phyloP scores from a whole-genome alignment of 441 rosid genomes.

The Croton laevigatus region DNA sequence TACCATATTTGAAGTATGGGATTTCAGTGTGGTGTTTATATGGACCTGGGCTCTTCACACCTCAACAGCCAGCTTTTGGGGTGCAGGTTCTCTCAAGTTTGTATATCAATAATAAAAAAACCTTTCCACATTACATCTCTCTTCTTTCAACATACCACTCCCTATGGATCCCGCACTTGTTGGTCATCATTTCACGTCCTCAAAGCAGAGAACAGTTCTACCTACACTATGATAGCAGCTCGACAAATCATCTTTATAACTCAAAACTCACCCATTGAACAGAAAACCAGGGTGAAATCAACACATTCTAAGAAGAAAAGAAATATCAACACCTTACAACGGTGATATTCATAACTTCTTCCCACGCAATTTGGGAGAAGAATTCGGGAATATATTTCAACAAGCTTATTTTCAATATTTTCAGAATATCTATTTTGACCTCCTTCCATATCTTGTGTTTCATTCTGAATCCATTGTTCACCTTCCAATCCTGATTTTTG shows the following conservation, averaged over 20 bases:
- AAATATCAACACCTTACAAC: neutral
- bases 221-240: neutral
- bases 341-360: neutral
- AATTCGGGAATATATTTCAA: neutral
- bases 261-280: neutral
- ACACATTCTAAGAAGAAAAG: neutral
- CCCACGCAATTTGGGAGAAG: neutral
- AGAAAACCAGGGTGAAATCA: neutral
- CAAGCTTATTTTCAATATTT: neutral
- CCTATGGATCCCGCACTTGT: neutral
- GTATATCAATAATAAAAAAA: neutral
- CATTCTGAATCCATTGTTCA: neutral
- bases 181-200: neutral
- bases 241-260: too few relatives aligned
- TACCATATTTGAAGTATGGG: too few relatives aligned
- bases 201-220: neutral
- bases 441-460: neutral
- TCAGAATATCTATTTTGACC: neutral
- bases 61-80: too few relatives aligned
- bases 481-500: neutral
- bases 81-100: too few relatives aligned
- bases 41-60: too few relatives aligned
- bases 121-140: neutral
- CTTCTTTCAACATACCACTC: neutral
- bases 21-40: too few relatives aligned